Evolutionary conservation across 2,329 filamentous ascomycete species (phyloP).

Genomic region (Aspergillus sp.): DNA sequence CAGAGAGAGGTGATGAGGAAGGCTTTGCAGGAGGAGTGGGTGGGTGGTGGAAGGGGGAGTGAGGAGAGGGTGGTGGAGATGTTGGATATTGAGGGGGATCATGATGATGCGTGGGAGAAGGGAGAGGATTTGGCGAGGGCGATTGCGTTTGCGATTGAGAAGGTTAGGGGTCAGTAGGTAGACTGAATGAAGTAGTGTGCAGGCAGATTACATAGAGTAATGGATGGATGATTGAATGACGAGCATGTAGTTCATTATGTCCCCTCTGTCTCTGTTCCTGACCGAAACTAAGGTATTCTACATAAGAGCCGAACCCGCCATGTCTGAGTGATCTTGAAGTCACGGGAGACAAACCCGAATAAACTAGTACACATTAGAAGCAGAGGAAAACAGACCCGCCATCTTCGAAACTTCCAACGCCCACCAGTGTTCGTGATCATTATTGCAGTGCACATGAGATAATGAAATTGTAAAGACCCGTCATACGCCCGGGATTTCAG

Average conservation of each 20-base stretch:
- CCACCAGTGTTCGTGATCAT: slow-evolving; percentile 26
- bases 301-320: background rate
- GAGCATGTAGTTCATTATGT: slow-evolving; percentile 1
- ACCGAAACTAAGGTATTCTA: background rate
- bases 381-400: slow-evolving; percentile 25
- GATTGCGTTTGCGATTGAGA: slow-evolving; percentile 34
- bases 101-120: slow-evolving; percentile 46
- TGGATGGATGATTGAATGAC: too few species aligned
- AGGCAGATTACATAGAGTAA: background rate
- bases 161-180: slow-evolving; percentile 22
- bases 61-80: slow-evolving; percentile 41
- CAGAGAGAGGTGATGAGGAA: slow-evolving; percentile 50
- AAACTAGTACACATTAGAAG: slow-evolving; percentile 29
- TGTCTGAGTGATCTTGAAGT: slow-evolving; percentile 12
- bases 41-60: slow-evolving; percentile 23
- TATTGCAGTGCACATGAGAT: slow-evolving; percentile 31
- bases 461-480: slow-evolving; percentile 27
- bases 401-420: slow-evolving; percentile 30
- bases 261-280: background rate
- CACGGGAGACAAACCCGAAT: slow-evolving; percentile 8
- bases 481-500: slow-evolving; percentile 29
- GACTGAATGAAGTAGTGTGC: too few species aligned
- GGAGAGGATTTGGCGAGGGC: slow-evolving; percentile 44
- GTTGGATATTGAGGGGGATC: slow-evolving; percentile 40
- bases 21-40: slow-evolving; percentile 51